Evolutionary conservation across 2,329 filamentous ascomycete genomes (phyloP), one percentile per base, ranked within the genome.

Genomic region (Ophiostoma pallidulum): DNA sequence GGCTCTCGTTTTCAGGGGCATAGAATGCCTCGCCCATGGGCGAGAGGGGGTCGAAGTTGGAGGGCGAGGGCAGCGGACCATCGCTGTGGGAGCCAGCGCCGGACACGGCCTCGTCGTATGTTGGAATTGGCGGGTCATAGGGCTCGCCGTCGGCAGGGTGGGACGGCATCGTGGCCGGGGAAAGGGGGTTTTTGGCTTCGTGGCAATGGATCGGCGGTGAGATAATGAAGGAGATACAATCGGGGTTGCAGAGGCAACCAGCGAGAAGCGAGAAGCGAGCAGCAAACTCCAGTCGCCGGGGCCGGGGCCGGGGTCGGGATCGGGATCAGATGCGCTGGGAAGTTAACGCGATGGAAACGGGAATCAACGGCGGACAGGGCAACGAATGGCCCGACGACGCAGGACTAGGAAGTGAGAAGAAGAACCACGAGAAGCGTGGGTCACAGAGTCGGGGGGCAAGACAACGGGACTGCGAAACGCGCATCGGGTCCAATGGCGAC

Each of bases 91-190:
- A 75, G 58, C 77, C 72, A 66, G 82, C 24, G 35, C 47, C n/a
- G 16, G 79, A 78, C 51, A 77, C 75, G 53, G 87, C 86, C 69
- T 94, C 86, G 64, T 91, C 86, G 65, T 92, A 92, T 38, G 81
- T 80, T 26, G 86, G 87, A 61, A 92, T 91, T 28, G 85, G 84
- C 45, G 86, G 67, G 59, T 78, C 74, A 64, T 81, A 80, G 51
- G 69, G 69, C 48, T 70, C 66, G 56, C 79, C 53, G 67, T 63
- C 57, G 64, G 60, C 65, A 67, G 33, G 16, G 12, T 36, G 33
- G 33, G 33, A 36, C 33, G 33, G 33, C 14, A 26, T 35, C 36
- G 13, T 41, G 26, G 28, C 19, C 38, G n/a, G 26, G 32, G n/a
- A n/a, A 33, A 32, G 32, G 32, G 18, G 20, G 24, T 38, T 13